Conservation (phyloP, 768 basidiomycete genomes). For the Russula dissimulans region DNA sequence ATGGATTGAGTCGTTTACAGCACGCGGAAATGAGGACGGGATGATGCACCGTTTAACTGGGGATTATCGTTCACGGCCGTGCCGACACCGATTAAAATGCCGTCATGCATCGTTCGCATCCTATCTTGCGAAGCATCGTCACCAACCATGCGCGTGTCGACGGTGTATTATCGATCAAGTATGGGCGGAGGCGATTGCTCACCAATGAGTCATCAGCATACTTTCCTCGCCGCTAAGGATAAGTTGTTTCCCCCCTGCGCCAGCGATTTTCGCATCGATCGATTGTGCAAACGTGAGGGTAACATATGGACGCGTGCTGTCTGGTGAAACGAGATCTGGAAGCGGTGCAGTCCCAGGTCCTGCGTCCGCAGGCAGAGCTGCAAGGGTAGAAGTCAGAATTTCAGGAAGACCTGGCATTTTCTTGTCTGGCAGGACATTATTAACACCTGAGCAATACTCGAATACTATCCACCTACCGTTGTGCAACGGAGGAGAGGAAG, state of each 20-base stretch:
- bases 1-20: background rate
- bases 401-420: conserved; percentile 9
- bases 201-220: conserved; percentile 94
- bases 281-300: conserved; percentile 84
- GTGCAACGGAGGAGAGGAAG: too few species aligned
- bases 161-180: background rate
- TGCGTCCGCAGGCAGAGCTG: conserved; percentile 2
- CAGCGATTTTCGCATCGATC: conserved; percentile 83
- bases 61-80: conserved; percentile 90
- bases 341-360: conserved; percentile 12
- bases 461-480: too few species aligned
- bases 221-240: conserved; percentile 78
- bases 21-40: background rate
- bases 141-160: background rate
- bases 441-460: too few species aligned
- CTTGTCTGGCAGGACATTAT: background rate
- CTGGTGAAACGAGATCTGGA: conserved; percentile 10
- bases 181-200: conserved; percentile 18
- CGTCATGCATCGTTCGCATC: conserved; percentile 90
- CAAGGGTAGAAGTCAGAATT: conserved; percentile 13
- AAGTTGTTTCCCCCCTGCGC: conserved; percentile 61
- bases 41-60: conserved; percentile 72
- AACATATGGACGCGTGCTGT: conserved; percentile 42
- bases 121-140: conserved; percentile 32
- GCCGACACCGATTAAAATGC: conserved; percentile 82